Percentiles rank a stretch among this genome's conserved stretches.
Evolutionary conservation across 2,329 filamentous ascomycete species (phyloP).

Genomic region (Geosmithia flava): DNA sequence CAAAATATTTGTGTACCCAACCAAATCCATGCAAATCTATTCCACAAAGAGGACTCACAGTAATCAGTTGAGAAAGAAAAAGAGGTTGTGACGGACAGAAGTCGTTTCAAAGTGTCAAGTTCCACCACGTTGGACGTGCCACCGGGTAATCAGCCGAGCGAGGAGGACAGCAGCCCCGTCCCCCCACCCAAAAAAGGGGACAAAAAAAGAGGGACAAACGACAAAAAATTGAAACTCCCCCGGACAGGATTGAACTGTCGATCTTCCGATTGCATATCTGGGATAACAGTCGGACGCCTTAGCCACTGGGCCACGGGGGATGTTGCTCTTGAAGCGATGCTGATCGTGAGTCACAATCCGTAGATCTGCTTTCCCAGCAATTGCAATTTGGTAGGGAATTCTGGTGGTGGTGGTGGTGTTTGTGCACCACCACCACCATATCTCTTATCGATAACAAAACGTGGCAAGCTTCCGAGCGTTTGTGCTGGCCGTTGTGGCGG

Average conservation of each 20-base stretch:
- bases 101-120: too few species aligned
- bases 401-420: too few species aligned
- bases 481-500: background rate
- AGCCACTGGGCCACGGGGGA: background rate
- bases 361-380: background rate
- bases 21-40: too few species aligned
- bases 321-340: background rate
- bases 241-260: background rate
- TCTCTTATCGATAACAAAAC: background rate
- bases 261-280: background rate
- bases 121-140: too few species aligned
- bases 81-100: too few species aligned
- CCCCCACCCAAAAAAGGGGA: background rate
- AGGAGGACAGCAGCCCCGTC: too few species aligned
- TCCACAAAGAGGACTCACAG: too few species aligned
- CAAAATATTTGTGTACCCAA: too few species aligned
- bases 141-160: too few species aligned
- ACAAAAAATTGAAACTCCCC: background rate
- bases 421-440: too few species aligned
- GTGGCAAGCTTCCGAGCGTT: too few species aligned
- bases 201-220: background rate
- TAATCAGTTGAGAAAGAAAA: too few species aligned
- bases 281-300: background rate
- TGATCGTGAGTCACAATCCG: background rate
- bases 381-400: background rate